These are phyloP conservation scores for Phaseolus coccineus DNA, from an alignment of 331 rosid genomes.

Conservation along the genomic window DNA sequence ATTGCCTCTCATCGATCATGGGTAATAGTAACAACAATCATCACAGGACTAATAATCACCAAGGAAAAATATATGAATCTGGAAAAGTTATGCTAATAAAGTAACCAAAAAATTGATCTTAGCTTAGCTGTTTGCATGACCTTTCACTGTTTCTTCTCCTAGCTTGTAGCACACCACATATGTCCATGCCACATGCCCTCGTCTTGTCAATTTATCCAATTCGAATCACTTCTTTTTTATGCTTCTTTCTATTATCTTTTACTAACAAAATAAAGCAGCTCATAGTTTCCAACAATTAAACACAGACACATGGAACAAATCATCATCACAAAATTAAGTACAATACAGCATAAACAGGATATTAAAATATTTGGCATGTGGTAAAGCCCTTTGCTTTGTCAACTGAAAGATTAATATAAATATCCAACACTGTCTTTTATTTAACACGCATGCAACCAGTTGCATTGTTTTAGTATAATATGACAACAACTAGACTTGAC, in stretches of 20 bases:
- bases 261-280: not conserved
- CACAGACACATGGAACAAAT: not conserved
- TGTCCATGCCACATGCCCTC: slow-evolving; percentile 28
- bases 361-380: not conserved
- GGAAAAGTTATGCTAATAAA: slow-evolving; percentile 27
- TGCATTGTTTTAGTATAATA: too few species aligned
- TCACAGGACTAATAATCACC: slow-evolving; percentile 31
- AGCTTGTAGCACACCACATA: not conserved
- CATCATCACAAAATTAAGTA: not conserved
- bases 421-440: not conserved
- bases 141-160: slow-evolving; percentile 17
- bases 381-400: not conserved
- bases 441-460: not conserved
- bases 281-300: not conserved
- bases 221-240: not conserved
- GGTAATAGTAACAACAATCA: slow-evolving; percentile 20
- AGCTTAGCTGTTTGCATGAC: slow-evolving; percentile 27
- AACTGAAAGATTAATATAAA: not conserved
- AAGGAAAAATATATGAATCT: not conserved
- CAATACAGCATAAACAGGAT: not conserved
- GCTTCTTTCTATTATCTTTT: not conserved
- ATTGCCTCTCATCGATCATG: slow-evolving; percentile 18
- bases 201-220: not conserved
- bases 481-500: not conserved
- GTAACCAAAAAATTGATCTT: slow-evolving; percentile 43